Conservation (phyloP, 371 early-diverging fungal species). For the Thermomucor indicae-seudaticae region DNA sequence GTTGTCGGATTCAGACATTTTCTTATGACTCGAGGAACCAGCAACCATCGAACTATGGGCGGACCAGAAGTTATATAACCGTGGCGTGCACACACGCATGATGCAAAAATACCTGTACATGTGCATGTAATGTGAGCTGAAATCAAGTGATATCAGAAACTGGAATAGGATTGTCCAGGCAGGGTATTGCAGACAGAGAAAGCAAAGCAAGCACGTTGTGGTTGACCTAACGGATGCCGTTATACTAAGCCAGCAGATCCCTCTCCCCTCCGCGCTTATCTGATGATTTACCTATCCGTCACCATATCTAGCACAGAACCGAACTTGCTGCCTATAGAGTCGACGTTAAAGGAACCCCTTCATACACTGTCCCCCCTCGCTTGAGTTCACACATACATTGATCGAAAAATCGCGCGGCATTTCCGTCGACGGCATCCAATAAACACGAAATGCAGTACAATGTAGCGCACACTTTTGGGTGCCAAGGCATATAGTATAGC, state of each 20-base stretch:
- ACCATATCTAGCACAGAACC: conserved; percentile 98
- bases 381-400: conserved; percentile 65
- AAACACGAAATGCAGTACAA: conserved; percentile 85
- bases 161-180: conserved; percentile 77
- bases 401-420: conserved; percentile 84
- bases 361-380: neutral
- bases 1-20: conserved; percentile 65
- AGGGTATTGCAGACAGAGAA: conserved; percentile 70
- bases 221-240: conserved; percentile 58
- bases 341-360: neutral
- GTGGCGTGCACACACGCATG: too few species aligned
- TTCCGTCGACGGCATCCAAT: conserved; percentile 95
- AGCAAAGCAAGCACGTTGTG: conserved; percentile 87
- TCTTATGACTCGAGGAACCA: conserved; percentile 91
- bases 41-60: conserved; percentile 67
- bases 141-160: conserved; percentile 85
- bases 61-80: too few species aligned
- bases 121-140: conserved; percentile 96
- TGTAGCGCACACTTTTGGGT: conserved; percentile 66
- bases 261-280: neutral
- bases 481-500: conserved; percentile 68
- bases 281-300: conserved; percentile 72
- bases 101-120: conserved; percentile 93
- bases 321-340: conserved; percentile 75
- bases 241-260: neutral